Conservation (phyloP, 169 alveolate species). For the Besnoitia besnoiti region DNA sequence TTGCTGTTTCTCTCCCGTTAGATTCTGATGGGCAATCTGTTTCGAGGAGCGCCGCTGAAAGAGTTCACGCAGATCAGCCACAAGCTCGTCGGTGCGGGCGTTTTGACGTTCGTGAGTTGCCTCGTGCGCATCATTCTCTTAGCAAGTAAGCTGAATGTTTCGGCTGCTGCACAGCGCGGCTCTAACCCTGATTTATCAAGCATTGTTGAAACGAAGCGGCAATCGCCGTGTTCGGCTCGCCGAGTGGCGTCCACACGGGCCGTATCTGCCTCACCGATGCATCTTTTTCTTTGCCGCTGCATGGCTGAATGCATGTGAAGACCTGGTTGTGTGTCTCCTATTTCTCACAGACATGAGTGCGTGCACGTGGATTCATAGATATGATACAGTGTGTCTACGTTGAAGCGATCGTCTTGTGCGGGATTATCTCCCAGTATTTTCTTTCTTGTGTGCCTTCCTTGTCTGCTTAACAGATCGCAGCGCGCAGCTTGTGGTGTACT, state of each 20-base stretch:
- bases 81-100: constrained; percentile 55
- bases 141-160: constrained; percentile 67
- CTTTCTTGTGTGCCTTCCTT: neutral
- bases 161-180: no score
- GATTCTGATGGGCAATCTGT: constrained; percentile 58
- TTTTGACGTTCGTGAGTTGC: constrained; percentile 45
- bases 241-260: no score
- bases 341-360: neutral
- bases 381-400: no score
- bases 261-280: no score
- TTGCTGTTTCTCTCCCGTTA: neutral
- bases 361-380: neutral
- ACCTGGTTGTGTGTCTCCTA: no score
- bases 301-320: no score
- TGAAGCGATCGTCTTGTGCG: no score
- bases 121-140: constrained; percentile 39
- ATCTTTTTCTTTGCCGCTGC: no score
- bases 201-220: no score
- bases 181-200: no score
- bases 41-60: constrained; percentile 59
- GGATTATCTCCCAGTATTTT: no score
- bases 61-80: constrained; percentile 57
- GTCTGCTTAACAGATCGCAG: constrained; percentile 38
- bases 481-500: constrained; percentile 58
- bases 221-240: no score